Conservation (phyloP, 306 rosid genomes). For the Dicorynia guianensis region DNA sequence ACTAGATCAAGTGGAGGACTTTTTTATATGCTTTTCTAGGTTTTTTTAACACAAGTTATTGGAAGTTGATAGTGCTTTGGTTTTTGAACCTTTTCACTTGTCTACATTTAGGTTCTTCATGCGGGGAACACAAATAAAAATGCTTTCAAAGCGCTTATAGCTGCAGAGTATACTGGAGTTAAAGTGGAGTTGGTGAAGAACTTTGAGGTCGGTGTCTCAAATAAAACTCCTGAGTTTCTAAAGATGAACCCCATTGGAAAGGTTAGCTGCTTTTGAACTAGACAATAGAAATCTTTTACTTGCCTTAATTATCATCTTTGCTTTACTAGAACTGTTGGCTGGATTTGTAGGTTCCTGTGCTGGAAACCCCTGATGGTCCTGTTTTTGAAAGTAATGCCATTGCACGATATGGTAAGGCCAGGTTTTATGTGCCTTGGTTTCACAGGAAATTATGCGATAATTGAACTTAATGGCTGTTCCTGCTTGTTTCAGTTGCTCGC, state of each 20-base stretch:
- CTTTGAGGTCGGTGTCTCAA: slow-evolving; percentile 64
- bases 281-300: too few species aligned
- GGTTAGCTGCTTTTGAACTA: slow-evolving; percentile 39
- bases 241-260: slow-evolving; percentile 76
- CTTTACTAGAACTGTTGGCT: neutral
- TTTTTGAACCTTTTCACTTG: neutral
- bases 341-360: slow-evolving; percentile 58
- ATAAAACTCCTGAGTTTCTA: slow-evolving; percentile 67
- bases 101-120: slow-evolving; percentile 54
- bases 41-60: too few species aligned
- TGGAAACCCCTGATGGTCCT: slow-evolving; percentile 68
- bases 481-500: slow-evolving; percentile 58
- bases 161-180: slow-evolving; percentile 58
- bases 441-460: neutral
- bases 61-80: neutral
- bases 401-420: slow-evolving; percentile 61
- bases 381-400: slow-evolving; percentile 74
- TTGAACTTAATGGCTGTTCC: neutral
- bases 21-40: too few species aligned
- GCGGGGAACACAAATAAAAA: slow-evolving; percentile 55
- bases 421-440: neutral
- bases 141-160: slow-evolving; percentile 57
- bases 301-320: neutral
- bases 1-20: too few species aligned
- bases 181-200: slow-evolving; percentile 49